Percentiles rank a stretch among this genome's conserved stretches.
These are phyloP conservation scores for Phyllachora maydis DNA, from an alignment of 2,329 filamentous ascomycete species.

Conservation along the genomic window DNA sequence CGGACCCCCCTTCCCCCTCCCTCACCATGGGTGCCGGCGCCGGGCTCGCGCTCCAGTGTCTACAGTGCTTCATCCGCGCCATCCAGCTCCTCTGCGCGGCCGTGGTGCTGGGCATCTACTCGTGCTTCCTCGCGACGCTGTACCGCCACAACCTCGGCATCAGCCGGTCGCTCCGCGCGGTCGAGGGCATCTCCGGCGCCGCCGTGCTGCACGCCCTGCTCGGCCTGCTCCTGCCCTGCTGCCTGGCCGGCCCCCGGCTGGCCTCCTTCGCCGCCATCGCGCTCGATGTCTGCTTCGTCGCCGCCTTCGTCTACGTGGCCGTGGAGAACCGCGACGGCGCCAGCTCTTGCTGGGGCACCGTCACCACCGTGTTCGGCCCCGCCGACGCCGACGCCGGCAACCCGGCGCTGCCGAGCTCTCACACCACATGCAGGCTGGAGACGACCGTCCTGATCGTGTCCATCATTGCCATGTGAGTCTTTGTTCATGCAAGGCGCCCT, in stretches of 20 bases:
- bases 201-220: constrained; percentile 41
- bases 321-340: constrained; percentile 39
- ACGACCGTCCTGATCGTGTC: constrained; percentile 43
- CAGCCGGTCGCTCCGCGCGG: constrained; percentile 32
- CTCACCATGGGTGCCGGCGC: constrained; percentile 25
- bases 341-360: constrained; percentile 28
- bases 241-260: constrained; percentile 38
- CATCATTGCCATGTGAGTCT: constrained; percentile 38
- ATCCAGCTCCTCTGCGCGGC: constrained; percentile 39
- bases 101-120: constrained; percentile 43
- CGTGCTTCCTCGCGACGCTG: constrained; percentile 44
- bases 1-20: no score
- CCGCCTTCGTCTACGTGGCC: constrained; percentile 43
- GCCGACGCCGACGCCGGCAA: constrained; percentile 22
- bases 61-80: constrained; percentile 35
- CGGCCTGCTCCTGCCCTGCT: constrained; percentile 41
- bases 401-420: constrained; percentile 4
- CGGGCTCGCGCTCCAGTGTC: constrained; percentile 29
- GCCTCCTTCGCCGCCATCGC: constrained; percentile 40
- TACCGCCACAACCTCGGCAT: constrained; percentile 31
- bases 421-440: constrained; percentile 33
- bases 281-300: constrained; percentile 41
- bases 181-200: constrained; percentile 40
- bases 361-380: constrained; percentile 35
- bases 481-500: no score